Conservation (phyloP, 768 basidiomycete species). For the Suillus placidus region DNA sequence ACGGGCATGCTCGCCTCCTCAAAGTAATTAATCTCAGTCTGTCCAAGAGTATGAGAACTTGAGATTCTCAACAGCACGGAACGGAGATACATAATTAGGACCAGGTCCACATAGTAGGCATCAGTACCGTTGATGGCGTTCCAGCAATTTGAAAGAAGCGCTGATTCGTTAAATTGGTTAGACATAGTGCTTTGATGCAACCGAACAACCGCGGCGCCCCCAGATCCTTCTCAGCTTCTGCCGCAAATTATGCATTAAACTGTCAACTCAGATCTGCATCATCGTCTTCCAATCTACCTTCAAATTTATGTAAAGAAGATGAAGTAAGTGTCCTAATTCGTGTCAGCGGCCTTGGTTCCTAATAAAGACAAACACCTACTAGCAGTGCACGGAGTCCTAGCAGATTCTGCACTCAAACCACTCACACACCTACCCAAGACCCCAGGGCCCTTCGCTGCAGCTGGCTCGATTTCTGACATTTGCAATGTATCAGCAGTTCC, state of each 20-base stretch:
- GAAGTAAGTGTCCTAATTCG: constrained; percentile 1
- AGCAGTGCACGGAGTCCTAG: constrained; percentile 32
- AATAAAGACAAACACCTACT: constrained; percentile 31
- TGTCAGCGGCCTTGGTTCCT: constrained; percentile 28
- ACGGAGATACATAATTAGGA: not conserved
- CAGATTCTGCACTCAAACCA: constrained; percentile 8
- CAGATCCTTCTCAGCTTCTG: not conserved
- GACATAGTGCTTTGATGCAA: not conserved
- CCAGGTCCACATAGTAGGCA: not conserved
- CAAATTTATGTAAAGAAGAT: not conserved
- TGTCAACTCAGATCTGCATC: not conserved
- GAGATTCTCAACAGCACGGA: not conserved
- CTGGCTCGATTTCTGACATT: constrained; percentile 29
- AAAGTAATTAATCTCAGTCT: no score
- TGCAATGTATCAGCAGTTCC: constrained; percentile 38
- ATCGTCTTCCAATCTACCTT: not conserved
- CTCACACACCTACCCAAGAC: constrained; percentile 18
- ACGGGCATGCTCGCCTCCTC: no score
- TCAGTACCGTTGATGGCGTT: not conserved
- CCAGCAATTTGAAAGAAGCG: not conserved
- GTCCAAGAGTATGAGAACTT: no score
- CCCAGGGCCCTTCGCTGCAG: constrained; percentile 32
- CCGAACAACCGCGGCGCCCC: not conserved
- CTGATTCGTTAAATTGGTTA: not conserved
- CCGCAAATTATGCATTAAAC: not conserved